A percentile compares a stretch with the other conserved stretches of the same genome.
Conservation (phyloP, 2,329 filamentous ascomycete genomes). For the Camillea tinctor region DNA sequence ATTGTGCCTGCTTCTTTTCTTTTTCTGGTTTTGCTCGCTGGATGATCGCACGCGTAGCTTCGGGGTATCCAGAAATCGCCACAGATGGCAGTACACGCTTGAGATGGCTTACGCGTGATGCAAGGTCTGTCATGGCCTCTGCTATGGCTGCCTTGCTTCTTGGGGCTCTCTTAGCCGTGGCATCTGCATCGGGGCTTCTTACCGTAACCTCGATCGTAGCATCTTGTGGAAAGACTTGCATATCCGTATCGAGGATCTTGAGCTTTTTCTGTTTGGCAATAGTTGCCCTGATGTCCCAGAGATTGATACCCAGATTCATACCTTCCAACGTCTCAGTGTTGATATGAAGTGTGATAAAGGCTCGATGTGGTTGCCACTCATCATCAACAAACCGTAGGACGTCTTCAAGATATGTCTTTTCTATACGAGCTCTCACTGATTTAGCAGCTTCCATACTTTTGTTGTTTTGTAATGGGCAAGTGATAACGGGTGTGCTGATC, state of each 20-base stretch:
- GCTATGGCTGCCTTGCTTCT: slow-evolving; percentile 47
- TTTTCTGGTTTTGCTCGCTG: slow-evolving; percentile 39
- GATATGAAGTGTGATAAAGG: slow-evolving; percentile 77
- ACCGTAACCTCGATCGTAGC: slow-evolving; percentile 73
- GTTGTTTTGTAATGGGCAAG: slow-evolving; percentile 77
- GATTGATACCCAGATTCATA: slow-evolving; percentile 76
- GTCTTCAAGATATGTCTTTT: slow-evolving; percentile 89
- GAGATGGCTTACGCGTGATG: slow-evolving; percentile 79
- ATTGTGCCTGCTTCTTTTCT: slow-evolving; percentile 41
- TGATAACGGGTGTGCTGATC: slow-evolving; percentile 93
- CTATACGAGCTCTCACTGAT: slow-evolving; percentile 88
- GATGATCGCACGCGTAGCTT: slow-evolving; percentile 84
- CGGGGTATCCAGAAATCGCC: slow-evolving; percentile 86
- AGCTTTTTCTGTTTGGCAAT: slow-evolving; percentile 83
- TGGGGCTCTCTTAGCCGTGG: slow-evolving; percentile 46
- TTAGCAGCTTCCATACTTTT: slow-evolving; percentile 75
- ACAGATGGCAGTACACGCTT: slow-evolving; percentile 79
- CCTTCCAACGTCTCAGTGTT: slow-evolving; percentile 76
- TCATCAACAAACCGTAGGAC: slow-evolving; percentile 80
- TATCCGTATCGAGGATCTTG: slow-evolving; percentile 66
- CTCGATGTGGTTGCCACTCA: slow-evolving; percentile 75
- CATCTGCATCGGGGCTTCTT: slow-evolving; percentile 51
- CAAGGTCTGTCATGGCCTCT: slow-evolving; percentile 60
- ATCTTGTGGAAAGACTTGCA: slow-evolving; percentile 54
- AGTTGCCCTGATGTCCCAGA: slow-evolving; percentile 70